Conservation (phyloP, 2,329 filamentous ascomycete species). For the Davidsoniella eucalypti region DNA sequence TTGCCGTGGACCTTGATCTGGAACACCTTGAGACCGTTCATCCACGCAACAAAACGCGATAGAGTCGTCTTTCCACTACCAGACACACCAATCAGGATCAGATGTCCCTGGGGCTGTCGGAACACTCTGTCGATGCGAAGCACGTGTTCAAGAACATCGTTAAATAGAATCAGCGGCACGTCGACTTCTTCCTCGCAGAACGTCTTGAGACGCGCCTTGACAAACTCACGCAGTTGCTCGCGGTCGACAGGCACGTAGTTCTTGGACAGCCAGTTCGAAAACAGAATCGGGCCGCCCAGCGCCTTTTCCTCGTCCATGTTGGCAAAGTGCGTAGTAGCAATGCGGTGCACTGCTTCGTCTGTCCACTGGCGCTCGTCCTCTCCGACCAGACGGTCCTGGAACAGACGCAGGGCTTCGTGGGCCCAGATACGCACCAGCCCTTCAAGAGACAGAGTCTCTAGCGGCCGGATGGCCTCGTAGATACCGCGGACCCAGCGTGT, state of each 20-base stretch:
- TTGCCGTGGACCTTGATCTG: conserved; percentile 99
- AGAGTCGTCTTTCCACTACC: conserved; percentile 97
- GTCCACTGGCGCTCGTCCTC: conserved; percentile 96
- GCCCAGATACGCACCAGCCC: conserved; percentile 95
- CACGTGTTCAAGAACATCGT: conserved; percentile 95
- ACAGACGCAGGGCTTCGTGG: conserved; percentile 86
- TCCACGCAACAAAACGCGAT: conserved; percentile 97
- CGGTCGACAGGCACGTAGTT: conserved; percentile 95
- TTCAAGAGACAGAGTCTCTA: conserved; percentile 76
- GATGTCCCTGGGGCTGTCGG: conserved; percentile 90
- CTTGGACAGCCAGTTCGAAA: conserved; percentile 98
- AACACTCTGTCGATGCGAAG: conserved; percentile 97
- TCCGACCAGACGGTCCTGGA: conserved; percentile 89
- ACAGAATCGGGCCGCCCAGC: conserved; percentile 82
- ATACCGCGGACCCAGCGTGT: conserved; percentile 95
- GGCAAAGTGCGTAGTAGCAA: conserved; percentile 84
- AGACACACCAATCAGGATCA: conserved; percentile 96
- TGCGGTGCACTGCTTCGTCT: conserved; percentile 67
- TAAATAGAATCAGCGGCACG: conserved; percentile 96
- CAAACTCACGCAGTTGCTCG: conserved; percentile 88
- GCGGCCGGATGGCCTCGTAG: conserved; percentile 87
- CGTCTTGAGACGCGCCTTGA: conserved; percentile 89
- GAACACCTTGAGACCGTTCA: conserved; percentile 98
- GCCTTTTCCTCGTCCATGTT: conserved; percentile 85
- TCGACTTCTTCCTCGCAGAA: conserved; percentile 99